phyloP scores from a whole-genome alignment of 257 asterid genomes.

The Plantago ovata region DNA sequence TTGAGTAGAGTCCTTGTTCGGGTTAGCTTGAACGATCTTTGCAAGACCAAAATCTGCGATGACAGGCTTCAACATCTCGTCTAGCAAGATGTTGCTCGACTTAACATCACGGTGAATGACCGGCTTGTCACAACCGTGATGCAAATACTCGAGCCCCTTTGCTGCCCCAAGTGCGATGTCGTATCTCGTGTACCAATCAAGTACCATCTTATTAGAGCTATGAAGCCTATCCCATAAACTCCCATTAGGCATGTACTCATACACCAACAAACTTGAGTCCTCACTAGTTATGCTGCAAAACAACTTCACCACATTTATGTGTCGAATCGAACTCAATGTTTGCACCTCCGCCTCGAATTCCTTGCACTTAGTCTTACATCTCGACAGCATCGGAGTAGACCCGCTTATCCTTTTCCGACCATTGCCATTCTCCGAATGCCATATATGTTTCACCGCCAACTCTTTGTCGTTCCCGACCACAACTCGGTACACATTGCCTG shows the following conservation, averaged over 20 bases:
- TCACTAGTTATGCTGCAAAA: conserved; percentile 80
- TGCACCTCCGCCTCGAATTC: conserved; percentile 82
- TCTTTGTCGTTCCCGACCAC: conserved; percentile 39
- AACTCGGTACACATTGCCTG: conserved; percentile 69
- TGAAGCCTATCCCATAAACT: conserved; percentile 87
- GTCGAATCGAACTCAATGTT: conserved; percentile 76
- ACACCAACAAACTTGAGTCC: conserved; percentile 82
- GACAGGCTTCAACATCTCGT: conserved; percentile 63
- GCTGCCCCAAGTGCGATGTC: conserved; percentile 90
- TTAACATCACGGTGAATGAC: conserved; percentile 86
- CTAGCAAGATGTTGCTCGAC: conserved; percentile 89
- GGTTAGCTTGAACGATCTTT: conserved; percentile 46
- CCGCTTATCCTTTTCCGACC: conserved; percentile 22
- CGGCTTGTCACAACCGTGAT: conserved; percentile 71
- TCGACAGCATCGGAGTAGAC: conserved; percentile 46
- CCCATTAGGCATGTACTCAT: conserved; percentile 92
- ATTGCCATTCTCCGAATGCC: conserved; percentile 36
- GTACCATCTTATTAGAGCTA: conserved; percentile 36
- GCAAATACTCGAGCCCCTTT: conserved; percentile 80
- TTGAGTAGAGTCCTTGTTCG: conserved; percentile 52
- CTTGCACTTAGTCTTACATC: conserved; percentile 28
- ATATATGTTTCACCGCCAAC: conserved; percentile 69
- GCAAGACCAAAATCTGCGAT: conserved; percentile 95
- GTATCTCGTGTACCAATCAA: conserved; percentile 74
- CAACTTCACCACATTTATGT: conserved; percentile 79